Evolutionary conservation across 2,329 filamentous ascomycete species (phyloP), one percentile per base, ranked within the genome.

Genomic region (Exophiala aquamarina): DNA sequence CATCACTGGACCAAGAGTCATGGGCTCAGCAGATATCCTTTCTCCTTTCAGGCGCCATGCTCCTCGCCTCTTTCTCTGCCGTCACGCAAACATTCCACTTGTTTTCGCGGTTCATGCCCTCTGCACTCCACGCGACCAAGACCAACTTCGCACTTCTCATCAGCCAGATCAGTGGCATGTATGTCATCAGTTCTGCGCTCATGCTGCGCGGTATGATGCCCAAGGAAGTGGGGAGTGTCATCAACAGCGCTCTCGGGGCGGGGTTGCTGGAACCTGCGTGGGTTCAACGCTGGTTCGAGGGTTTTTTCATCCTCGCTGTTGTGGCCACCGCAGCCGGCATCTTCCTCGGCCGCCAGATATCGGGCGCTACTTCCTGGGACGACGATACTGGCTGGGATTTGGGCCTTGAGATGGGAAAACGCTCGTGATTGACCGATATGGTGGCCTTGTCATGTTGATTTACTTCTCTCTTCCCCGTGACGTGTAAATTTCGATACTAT

Each of bases 21-120:
- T 94, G 89, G 88, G 84, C 87, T 17, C 84, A 88, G 21, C 87
- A 89, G 62, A 91, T 94, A 56, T 89, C 86, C 49, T 94, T 95
- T 67, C 72, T 89, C 17, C 76, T 95, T 3, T 89, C 85, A 6
- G 89, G 89, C 14, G 81, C 91, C 40, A 93, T 95, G 64, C 82
- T 95, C 18, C 75, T 89, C 13, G 84, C 87, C 2, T 89, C 86
- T 45, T 89, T 90, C 67, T 89, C 86, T 66, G 87, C 84, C 47
- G 89, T 88, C 14, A 73, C 91, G n/a, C 89, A 93, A 64, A 95
- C 89, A 0, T 87, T 92, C 59, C 83, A 86, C 57, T 77, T 95
- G 44, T 88, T 95, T 61, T 81, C 86, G 3, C 84, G 84, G 55
- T 86, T 88, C 71, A 77, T 83, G 7, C 89, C 89, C 1, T 60